These are phyloP conservation scores for Pittosporum tobira DNA, from an alignment of 129 eudicot species.

Conservation along the genomic window DNA sequence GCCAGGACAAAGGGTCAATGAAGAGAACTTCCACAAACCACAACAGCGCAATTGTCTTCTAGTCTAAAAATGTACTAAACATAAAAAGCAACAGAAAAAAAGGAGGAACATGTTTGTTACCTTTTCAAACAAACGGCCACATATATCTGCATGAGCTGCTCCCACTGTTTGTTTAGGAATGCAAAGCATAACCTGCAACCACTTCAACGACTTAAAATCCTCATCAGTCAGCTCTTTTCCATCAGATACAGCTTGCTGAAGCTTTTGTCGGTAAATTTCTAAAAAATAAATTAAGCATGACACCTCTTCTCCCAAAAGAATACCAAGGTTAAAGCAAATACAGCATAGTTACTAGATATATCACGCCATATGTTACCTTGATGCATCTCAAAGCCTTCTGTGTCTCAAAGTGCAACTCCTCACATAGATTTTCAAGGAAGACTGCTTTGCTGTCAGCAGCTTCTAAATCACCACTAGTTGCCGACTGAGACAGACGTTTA, in stretches of 20 bases:
- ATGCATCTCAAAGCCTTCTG: conserved; percentile 86
- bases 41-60: too few species aligned
- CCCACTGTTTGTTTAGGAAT: conserved; percentile 80
- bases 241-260: conserved; percentile 62
- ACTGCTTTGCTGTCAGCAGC: conserved; percentile 95
- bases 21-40: too few species aligned
- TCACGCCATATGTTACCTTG: conserved; percentile 38
- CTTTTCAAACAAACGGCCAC: conserved; percentile 89
- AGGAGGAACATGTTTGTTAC: conserved; percentile 27
- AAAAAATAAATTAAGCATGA: conserved; percentile 1
- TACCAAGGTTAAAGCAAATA: too few species aligned
- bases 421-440: conserved; percentile 86
- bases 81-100: too few species aligned
- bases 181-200: conserved; percentile 82
- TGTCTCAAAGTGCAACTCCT: conserved; percentile 70
- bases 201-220: conserved; percentile 61
- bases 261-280: conserved; percentile 91
- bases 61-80: too few species aligned
- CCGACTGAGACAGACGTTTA: conserved; percentile 69
- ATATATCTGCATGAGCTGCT: conserved; percentile 75
- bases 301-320: too few species aligned
- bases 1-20: too few species aligned
- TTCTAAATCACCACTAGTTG: conserved; percentile 59
- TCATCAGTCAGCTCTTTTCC: conserved; percentile 80
- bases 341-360: too few species aligned